These are phyloP conservation scores for Brachypodium distachyon DNA, from an alignment of 202 grass and related monocot species.

Conservation along the genomic window DNA sequence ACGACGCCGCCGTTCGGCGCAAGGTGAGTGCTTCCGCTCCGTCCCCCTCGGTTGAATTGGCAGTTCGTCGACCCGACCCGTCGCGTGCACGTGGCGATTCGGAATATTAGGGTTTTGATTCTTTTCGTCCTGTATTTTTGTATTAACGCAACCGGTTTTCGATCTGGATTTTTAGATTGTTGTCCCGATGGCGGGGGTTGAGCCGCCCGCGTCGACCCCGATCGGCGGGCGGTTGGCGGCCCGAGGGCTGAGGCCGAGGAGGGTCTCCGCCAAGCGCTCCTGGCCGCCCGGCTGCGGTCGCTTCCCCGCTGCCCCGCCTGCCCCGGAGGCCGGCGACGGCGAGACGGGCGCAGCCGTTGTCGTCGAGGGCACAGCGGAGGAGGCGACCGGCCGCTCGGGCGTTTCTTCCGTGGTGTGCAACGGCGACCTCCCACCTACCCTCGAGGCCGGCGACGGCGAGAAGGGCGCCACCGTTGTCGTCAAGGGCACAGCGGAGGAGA, in stretches of 20 bases:
- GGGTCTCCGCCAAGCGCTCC: conserved; percentile 29
- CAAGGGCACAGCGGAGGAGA: too few relatives aligned
- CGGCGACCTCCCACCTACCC: not conserved
- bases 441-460: not conserved
- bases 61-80: not conserved
- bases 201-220: conserved; percentile 8
- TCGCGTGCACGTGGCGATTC: not conserved
- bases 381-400: not conserved
- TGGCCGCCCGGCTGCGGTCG: conserved; percentile 41
- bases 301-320: not conserved
- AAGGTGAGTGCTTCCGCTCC: not conserved
- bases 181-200: conserved; percentile 19
- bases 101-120: not conserved
- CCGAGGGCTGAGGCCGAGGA: not conserved
- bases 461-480: not conserved
- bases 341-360: not conserved
- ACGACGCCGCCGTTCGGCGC: not conserved
- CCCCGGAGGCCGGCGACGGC: not conserved
- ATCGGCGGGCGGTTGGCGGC: not conserved
- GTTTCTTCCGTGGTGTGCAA: not conserved
- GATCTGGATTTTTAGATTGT: conserved; percentile 26
- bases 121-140: not conserved
- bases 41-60: not conserved
- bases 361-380: not conserved
- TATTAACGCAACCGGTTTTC: not conserved